These are phyloP conservation scores for Pestalotiopsis sp. DNA, from an alignment of 2,329 filamentous ascomycete species.

Conservation along the genomic window DNA sequence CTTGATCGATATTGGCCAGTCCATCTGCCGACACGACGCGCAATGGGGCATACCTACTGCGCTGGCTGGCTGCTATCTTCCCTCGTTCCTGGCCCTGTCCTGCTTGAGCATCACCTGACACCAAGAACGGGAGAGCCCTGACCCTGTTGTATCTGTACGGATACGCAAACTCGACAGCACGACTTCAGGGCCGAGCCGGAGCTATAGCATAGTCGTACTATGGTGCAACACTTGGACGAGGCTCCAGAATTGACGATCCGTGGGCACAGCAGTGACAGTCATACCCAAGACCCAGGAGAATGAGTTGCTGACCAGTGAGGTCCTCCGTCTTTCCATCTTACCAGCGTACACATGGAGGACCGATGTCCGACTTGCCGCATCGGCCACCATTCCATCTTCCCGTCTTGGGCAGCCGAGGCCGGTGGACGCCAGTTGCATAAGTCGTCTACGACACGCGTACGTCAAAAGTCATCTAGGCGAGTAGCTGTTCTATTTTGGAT, in stretches of 20 bases:
- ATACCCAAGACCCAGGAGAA: not conserved
- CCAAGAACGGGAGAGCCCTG: not conserved
- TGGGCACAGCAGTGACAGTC: not conserved
- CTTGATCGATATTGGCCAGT: not conserved
- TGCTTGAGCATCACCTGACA: not conserved
- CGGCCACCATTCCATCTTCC: not conserved
- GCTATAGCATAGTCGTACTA: not conserved
- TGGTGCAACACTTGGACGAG: not conserved
- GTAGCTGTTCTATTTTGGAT: not conserved
- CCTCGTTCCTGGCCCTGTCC: not conserved
- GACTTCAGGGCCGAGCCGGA: not conserved
- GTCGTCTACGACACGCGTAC: not conserved
- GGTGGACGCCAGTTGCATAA: not conserved
- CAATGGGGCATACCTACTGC: not conserved
- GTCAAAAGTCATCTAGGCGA: not conserved
- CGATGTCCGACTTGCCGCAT: constrained; percentile 1
- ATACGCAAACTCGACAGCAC: not conserved
- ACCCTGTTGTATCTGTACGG: not conserved
- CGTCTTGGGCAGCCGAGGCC: not conserved
- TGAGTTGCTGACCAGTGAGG: not conserved
- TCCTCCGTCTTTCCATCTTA: not conserved
- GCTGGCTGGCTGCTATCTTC: not conserved
- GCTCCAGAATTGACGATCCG: not conserved
- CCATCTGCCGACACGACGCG: not conserved
- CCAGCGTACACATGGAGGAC: not conserved